These are phyloP conservation scores for Colletotrichum destructivum DNA, from an alignment of 2,329 filamentous ascomycete genomes.

Conservation along the genomic window DNA sequence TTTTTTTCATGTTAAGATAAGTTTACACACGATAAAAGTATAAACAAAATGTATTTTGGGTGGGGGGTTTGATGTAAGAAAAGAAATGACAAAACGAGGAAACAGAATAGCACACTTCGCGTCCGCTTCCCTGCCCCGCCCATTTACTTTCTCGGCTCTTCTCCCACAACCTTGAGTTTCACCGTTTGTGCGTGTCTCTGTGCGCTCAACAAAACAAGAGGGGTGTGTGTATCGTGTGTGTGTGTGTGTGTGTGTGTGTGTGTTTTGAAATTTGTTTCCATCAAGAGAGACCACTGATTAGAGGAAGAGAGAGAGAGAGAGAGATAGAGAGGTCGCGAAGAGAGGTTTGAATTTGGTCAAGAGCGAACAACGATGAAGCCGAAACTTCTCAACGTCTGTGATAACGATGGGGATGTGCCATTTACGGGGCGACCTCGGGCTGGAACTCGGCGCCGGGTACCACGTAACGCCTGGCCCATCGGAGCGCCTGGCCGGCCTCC, in stretches of 20 bases:
- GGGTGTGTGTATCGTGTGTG: too few relatives aligned
- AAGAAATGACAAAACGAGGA: background rate
- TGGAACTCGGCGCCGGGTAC: slow-evolving; percentile 29
- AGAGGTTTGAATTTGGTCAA: background rate
- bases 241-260: too few relatives aligned
- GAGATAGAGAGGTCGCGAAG: slow-evolving; percentile 2
- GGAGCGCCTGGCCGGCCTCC: background rate
- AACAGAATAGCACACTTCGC: background rate
- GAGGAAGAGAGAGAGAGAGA: too few relatives aligned
- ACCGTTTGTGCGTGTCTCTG: slow-evolving; percentile 8
- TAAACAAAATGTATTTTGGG: slow-evolving; percentile 19
- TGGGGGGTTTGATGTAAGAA: slow-evolving; percentile 6
- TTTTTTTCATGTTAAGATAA: slow-evolving; percentile 16
- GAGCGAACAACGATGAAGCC: slow-evolving; percentile 7
- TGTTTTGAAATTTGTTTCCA: background rate
- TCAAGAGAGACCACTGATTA: slow-evolving; percentile 18
- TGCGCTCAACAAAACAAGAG: background rate
- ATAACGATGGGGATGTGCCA: background rate
- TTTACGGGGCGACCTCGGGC: slow-evolving; percentile 32
- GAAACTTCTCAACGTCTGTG: slow-evolving; percentile 2
- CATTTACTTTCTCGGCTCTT: background rate
- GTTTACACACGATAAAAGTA: slow-evolving; percentile 28
- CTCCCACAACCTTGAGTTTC: background rate
- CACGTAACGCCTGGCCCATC: slow-evolving; percentile 39
- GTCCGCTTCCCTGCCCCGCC: slow-evolving; percentile 1